Percentiles rank a stretch among this genome's conserved stretches.
phyloP scores from a whole-genome alignment of 257 asterid species.

The Solanum verrucosum region DNA sequence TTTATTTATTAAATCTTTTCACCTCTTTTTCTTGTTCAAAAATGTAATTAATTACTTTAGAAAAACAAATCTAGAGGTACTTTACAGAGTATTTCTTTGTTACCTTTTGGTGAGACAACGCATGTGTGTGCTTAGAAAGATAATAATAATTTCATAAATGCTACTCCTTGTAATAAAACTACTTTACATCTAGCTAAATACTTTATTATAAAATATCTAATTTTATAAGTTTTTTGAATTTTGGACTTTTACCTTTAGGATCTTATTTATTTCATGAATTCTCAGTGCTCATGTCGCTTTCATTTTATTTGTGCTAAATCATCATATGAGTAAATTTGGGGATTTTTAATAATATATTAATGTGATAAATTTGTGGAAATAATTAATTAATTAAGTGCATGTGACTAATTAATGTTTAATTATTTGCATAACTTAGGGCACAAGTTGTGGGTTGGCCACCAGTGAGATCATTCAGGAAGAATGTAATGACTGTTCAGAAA shows the following conservation, averaged over 20 bases:
- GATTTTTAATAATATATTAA: background rate
- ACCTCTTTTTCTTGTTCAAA: background rate
- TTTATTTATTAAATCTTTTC: background rate
- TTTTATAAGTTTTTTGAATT: too few species aligned
- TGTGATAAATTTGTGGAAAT: background rate
- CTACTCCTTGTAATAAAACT: background rate
- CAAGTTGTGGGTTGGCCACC: constrained; percentile 72
- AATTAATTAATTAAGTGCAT: background rate
- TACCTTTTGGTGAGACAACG: background rate
- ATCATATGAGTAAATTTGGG: background rate
- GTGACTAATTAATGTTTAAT: background rate
- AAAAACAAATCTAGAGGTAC: background rate
- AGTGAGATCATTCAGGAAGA: constrained; percentile 54
- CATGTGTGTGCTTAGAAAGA: background rate
- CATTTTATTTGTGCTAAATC: background rate
- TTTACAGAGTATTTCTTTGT: background rate
- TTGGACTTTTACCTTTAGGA: background rate
- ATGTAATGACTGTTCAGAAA: constrained; percentile 24
- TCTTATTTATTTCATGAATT: background rate
- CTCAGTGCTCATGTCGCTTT: background rate
- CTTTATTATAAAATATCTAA: background rate
- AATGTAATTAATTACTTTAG: background rate
- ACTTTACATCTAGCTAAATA: background rate
- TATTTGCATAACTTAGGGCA: constrained; percentile 19
- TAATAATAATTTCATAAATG: background rate